Conservation (phyloP, 768 basidiomycete species). For the Cystobasidium ongulense region DNA sequence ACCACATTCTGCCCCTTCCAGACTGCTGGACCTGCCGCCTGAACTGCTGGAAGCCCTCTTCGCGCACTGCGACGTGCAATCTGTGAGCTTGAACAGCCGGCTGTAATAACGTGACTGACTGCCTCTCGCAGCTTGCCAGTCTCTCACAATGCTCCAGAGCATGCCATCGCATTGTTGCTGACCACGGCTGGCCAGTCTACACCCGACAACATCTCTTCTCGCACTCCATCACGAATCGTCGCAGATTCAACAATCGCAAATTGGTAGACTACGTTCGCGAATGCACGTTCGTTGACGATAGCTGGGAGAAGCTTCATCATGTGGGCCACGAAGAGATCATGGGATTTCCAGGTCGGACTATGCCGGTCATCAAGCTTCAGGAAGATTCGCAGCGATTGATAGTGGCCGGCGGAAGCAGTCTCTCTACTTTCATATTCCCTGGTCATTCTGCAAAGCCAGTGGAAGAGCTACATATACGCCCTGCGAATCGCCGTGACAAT, state of each 20-base stretch:
- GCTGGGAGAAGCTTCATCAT: slow-evolving; percentile 5
- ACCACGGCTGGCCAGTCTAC: slow-evolving; percentile 8
- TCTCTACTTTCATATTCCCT: slow-evolving; percentile 12
- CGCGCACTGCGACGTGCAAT: slow-evolving; percentile 1
- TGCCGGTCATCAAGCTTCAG: slow-evolving; percentile 19
- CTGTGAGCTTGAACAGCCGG: neutral
- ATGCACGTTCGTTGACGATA: neutral
- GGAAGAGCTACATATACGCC: slow-evolving; percentile 1
- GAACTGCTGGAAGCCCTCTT: slow-evolving; percentile 21
- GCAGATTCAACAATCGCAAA: neutral
- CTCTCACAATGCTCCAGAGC: slow-evolving; percentile 2
- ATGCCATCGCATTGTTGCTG: neutral
- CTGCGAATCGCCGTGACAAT: neutral
- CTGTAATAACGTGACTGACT: neutral
- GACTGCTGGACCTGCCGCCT: neutral
- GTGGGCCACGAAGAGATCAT: neutral
- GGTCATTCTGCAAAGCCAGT: slow-evolving; percentile 1
- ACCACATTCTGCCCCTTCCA: neutral
- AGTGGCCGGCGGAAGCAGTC: slow-evolving; percentile 6
- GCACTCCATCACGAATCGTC: neutral
- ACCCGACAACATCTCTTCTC: slow-evolving; percentile 13
- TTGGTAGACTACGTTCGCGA: neutral
- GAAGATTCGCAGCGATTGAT: slow-evolving; percentile 8
- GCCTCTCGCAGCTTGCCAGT: slow-evolving; percentile 20
- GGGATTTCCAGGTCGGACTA: neutral